These are phyloP conservation scores for Euphrasia arctica DNA, from an alignment of 305 asterid species.

Conservation along the genomic window DNA sequence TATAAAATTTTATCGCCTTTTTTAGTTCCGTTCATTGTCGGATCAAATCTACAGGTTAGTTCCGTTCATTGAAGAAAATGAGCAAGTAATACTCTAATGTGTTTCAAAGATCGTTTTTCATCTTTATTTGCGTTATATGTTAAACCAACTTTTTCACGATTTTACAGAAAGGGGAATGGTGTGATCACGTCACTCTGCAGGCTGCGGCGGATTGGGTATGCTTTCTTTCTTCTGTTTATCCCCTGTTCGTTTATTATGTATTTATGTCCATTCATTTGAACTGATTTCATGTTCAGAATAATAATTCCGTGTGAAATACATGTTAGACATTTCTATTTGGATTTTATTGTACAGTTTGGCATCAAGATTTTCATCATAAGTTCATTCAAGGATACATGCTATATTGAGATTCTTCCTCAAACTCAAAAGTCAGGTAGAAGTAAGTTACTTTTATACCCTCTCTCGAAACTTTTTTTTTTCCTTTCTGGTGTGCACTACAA, in stretches of 20 bases:
- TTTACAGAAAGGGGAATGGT: constrained; percentile 91
- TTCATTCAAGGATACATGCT: constrained; percentile 93
- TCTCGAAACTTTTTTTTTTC: background rate
- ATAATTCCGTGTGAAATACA: background rate
- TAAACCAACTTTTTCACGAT: constrained; percentile 26
- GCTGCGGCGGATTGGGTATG: constrained; percentile 95
- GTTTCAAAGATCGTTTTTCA: constrained; percentile 10
- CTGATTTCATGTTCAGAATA: background rate
- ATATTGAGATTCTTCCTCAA: constrained; percentile 86
- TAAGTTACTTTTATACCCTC: constrained; percentile 28
- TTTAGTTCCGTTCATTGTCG: constrained; percentile 81
- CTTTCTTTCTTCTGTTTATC: background rate
- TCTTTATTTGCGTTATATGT: background rate
- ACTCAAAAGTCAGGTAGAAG: constrained; percentile 71
- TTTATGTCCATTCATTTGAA: background rate
- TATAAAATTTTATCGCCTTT: constrained; percentile 8
- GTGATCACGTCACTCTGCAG: constrained; percentile 90
- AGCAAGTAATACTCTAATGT: constrained; percentile 43
- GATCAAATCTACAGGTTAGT: constrained; percentile 79
- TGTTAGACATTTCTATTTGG: background rate
- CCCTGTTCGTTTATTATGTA: background rate
- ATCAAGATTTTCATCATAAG: constrained; percentile 79
- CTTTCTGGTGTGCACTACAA: constrained; percentile 61
- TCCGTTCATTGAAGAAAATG: constrained; percentile 34
- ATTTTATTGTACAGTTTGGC: constrained; percentile 54